Percentiles rank a stretch among this genome's conserved stretches.
Evolutionary conservation across 768 basidiomycete genomes (phyloP).

Genomic region (Russula foetens): DNA sequence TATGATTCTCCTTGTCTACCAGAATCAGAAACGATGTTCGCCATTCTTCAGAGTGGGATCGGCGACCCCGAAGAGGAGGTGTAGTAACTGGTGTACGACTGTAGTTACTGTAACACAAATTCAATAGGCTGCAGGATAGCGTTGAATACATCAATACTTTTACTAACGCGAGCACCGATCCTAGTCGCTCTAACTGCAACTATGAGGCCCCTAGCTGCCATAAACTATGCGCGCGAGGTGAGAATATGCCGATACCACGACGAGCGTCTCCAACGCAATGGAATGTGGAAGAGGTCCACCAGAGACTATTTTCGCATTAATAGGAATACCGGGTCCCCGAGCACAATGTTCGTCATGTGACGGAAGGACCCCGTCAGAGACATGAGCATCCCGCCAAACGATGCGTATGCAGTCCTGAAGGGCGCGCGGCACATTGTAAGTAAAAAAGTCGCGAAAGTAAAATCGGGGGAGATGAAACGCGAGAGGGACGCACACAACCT

Average conservation of each 20-base stretch:
- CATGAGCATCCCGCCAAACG: constrained; percentile 93
- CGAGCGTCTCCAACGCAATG: background rate
- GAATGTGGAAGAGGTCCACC: background rate
- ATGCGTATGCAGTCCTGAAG: constrained; percentile 85
- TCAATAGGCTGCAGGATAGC: background rate
- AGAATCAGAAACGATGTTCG: constrained; percentile 93
- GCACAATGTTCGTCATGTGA: constrained; percentile 84
- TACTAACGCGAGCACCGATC: background rate
- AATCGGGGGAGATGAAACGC: background rate
- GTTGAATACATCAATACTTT: background rate
- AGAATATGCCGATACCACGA: background rate
- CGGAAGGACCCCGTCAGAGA: constrained; percentile 88
- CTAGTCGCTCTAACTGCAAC: background rate
- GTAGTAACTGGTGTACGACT: constrained; percentile 25
- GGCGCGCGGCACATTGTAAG: constrained; percentile 11
- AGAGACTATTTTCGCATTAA: constrained; percentile 54
- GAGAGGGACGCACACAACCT: constrained; percentile 66
- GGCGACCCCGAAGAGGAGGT: constrained; percentile 89
- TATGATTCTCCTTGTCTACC: constrained; percentile 97
- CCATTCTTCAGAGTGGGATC: constrained; percentile 85
- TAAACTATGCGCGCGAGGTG: no score
- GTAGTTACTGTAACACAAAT: background rate
- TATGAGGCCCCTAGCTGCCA: no score
- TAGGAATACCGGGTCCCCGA: constrained; percentile 89
- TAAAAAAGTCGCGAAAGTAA: background rate